Base-by-base conservation (phyloP, 2,329 filamentous ascomycete genomes). In the Periconia macrospinosa region DNA sequence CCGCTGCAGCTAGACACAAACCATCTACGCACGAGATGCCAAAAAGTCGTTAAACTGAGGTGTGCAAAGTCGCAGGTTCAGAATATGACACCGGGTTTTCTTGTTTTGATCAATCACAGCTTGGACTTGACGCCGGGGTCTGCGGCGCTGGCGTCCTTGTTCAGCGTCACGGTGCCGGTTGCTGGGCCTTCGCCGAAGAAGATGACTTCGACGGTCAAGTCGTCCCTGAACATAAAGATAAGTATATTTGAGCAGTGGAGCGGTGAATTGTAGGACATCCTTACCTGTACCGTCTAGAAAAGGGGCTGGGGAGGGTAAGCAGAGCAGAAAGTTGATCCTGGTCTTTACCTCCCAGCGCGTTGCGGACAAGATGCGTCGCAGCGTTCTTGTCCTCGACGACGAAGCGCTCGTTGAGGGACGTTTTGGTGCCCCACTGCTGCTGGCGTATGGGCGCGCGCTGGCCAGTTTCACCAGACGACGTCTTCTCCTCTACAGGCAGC, bases 201-300 rank as follows among this genome's bases (percentile, higher is more conserved):
- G 69, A 99, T 96, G 56, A 99, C 94, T 74, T 99, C 91, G 15
- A 99, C 93, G 0, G 94, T 99, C 58, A 99, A 78, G 71, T 99
- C 94, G 71, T 99, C 94, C 62, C 91, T 93, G 45, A 69, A 45
- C 15, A 37, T 15, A 66, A 66, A 56, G 56, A 55, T 65, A 52
- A 62, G 49, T 14, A 27, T 27, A 27, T 48, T 51, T 27, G 35
- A 47, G 19, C 40, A 50, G 2, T 19, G 17, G 9, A 30, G 27
- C 30, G n/a, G 40, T 43, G n/a, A 9, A 10, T 10, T 43, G 35
- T 15, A 43, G 42, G 27, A 33, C 7, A 17, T 44, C 54, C 81
- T 69, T 81, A 92, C 90, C 93, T 86, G 71, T 97, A 99, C 68
- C 94, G 82, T 68, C 94, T 84, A 30, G 91, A 95, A 69, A 92